These are phyloP conservation scores for Neoscytalidium dimidiatum DNA, from an alignment of 2,329 filamentous ascomycete species.

Conservation along the genomic window DNA sequence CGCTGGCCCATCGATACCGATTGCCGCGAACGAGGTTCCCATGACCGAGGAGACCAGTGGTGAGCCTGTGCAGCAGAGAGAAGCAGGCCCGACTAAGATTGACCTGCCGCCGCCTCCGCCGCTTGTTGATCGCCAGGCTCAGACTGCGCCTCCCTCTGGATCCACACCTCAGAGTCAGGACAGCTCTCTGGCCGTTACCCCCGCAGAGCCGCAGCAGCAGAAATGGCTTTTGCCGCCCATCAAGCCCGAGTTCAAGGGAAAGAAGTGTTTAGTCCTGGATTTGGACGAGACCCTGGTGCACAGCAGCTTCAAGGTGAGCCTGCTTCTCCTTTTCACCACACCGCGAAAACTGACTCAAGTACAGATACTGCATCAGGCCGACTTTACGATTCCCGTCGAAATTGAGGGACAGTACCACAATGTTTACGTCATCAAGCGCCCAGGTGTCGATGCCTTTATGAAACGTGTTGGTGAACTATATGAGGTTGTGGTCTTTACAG, in stretches of 20 bases:
- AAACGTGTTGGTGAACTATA: conserved; percentile 97
- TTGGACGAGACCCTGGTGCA: conserved; percentile 96
- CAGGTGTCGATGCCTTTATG: conserved; percentile 99
- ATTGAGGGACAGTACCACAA: conserved; percentile 99
- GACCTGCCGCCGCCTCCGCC: conserved; percentile 61
- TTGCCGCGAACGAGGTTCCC: conserved; percentile 53
- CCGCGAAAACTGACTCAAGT: conserved; percentile 1
- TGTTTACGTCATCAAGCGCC: conserved; percentile 98
- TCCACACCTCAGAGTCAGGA: conserved; percentile 42
- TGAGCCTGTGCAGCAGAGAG: conserved; percentile 26
- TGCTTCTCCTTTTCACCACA: neutral
- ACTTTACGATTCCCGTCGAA: conserved; percentile 98
- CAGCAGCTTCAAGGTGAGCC: conserved; percentile 91
- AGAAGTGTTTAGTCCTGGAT: conserved; percentile 94
- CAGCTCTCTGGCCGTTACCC: conserved; percentile 36
- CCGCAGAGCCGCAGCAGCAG: conserved; percentile 58
- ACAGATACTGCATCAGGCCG: conserved; percentile 94
- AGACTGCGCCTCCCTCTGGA: conserved; percentile 41
- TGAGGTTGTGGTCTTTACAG: conserved; percentile 97
- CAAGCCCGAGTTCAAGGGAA: conserved; percentile 75
- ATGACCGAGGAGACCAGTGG: conserved; percentile 35
- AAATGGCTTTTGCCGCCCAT: conserved; percentile 82
- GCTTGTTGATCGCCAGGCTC: conserved; percentile 46
- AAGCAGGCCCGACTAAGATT: conserved; percentile 40
- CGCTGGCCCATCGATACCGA: conserved; percentile 49